Evolutionary conservation across 139 green algal genomes (phyloP).

Genomic region (Haematococcus sp.): DNA sequence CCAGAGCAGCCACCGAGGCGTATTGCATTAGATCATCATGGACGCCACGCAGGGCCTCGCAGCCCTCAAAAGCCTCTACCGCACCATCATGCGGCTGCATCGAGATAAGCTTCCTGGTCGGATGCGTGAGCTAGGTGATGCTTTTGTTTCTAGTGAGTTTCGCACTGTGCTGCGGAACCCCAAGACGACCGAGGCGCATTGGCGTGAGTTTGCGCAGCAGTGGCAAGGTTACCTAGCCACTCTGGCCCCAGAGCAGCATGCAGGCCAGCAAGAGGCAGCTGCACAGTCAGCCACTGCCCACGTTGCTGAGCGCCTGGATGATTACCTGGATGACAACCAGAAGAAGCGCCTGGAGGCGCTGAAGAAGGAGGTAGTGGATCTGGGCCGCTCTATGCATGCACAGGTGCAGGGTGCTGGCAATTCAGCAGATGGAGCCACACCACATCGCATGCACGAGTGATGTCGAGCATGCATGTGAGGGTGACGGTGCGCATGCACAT

Average conservation of each 20-base stretch:
- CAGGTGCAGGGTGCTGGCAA: too few species aligned
- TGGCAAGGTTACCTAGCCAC: conserved; percentile 63
- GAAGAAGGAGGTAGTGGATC: not conserved
- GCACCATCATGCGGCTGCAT: conserved; percentile 69
- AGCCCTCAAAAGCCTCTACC: conserved; percentile 44
- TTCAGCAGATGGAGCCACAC: too few species aligned
- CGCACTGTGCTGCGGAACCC: conserved; percentile 40
- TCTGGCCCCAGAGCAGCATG: not conserved
- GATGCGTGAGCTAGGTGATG: conserved; percentile 68
- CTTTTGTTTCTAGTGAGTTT: conserved; percentile 69
- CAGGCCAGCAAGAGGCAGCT: too few species aligned
- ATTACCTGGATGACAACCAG: not conserved
- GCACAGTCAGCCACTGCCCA: too few species aligned
- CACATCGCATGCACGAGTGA: too few species aligned
- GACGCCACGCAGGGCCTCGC: not conserved
- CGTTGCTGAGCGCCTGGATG: not conserved
- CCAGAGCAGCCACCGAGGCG: not conserved
- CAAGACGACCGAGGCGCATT: conserved; percentile 61
- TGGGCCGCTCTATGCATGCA: not conserved
- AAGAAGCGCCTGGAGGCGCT: not conserved
- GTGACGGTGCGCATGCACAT: too few species aligned
- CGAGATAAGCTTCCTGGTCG: conserved; percentile 54
- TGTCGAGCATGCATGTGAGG: too few species aligned
- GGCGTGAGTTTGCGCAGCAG: conserved; percentile 63
- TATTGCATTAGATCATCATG: not conserved